Percentiles rank a stretch among this genome's conserved stretches.
phyloP scores from a whole-genome alignment of 1,284 basidiomycete species.

The Phaffia rhodozyma region DNA sequence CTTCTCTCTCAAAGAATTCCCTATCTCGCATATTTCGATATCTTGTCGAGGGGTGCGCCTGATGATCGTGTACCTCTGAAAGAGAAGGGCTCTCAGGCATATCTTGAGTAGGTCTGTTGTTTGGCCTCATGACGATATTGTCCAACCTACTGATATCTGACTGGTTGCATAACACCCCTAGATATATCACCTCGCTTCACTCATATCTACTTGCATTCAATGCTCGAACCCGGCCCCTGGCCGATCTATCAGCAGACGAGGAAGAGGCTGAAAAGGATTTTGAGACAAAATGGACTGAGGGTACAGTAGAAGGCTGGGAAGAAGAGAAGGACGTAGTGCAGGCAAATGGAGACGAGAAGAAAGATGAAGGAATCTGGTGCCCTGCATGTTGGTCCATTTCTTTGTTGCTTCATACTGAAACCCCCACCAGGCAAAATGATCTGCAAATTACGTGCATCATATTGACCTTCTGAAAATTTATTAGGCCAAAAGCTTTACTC shows the following conservation, averaged over 20 bases:
- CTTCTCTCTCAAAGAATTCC: conserved; percentile 40
- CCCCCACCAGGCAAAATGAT: too few relatives aligned
- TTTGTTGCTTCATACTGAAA: conserved; percentile 7
- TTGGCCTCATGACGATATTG: too few relatives aligned
- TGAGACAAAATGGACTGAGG: conserved; percentile 63
- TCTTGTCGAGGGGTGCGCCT: conserved; percentile 42
- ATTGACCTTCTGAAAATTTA: not conserved
- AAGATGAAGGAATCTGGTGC: conserved; percentile 77
- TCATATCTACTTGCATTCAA: conserved; percentile 76
- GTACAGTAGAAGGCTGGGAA: conserved; percentile 66
- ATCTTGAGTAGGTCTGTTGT: conserved; percentile 50
- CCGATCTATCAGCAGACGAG: conserved; percentile 63
- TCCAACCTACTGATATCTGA: too few relatives aligned
- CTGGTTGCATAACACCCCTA: conserved; percentile 26
- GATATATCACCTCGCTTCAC: conserved; percentile 72
- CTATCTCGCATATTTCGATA: conserved; percentile 84
- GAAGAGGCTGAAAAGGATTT: conserved; percentile 57
- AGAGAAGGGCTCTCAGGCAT: conserved; percentile 60
- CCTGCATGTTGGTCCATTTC: conserved; percentile 62
- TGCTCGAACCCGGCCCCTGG: conserved; percentile 73
- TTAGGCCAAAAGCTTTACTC: conserved; percentile 83
- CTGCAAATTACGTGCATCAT: too few relatives aligned
- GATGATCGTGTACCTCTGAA: conserved; percentile 58
- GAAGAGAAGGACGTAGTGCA: conserved; percentile 30
- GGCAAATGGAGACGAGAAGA: conserved; percentile 20